Evolutionary conservation across 2,329 filamentous ascomycete species (phyloP).

Genomic region (Madurella mycetomatis): DNA sequence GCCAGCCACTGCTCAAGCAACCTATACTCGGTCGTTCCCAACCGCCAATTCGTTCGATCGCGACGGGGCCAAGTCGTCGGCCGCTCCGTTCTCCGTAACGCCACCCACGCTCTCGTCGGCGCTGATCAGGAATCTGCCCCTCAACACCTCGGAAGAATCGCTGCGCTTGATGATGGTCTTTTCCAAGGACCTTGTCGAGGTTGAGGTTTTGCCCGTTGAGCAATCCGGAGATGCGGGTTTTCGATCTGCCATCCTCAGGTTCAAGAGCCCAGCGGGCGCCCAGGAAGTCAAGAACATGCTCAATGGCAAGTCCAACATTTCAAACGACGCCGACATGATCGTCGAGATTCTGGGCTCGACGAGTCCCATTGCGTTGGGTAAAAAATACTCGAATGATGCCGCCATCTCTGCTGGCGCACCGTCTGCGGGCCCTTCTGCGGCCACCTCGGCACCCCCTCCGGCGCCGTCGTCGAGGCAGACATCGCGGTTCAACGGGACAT

Average conservation of each 20-base stretch:
- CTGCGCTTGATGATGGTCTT: constrained; percentile 56
- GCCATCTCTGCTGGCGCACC: constrained; percentile 35
- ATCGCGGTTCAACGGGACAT: constrained; percentile 58
- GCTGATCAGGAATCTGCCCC: constrained; percentile 51
- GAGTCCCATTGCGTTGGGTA: constrained; percentile 34
- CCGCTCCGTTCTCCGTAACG: constrained; percentile 36
- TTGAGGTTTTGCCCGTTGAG: constrained; percentile 48
- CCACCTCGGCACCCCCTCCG: constrained; percentile 45
- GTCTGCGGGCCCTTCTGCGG: constrained; percentile 38
- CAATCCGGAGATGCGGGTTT: constrained; percentile 47
- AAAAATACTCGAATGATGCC: constrained; percentile 51
- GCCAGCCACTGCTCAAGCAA: constrained; percentile 30
- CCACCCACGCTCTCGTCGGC: constrained; percentile 38
- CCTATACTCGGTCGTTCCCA: constrained; percentile 33
- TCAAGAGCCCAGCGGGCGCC: constrained; percentile 50
- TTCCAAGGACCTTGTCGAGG: constrained; percentile 50
- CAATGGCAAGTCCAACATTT: constrained; percentile 50
- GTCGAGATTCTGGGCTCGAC: constrained; percentile 51
- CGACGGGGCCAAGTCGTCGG: constrained; percentile 39
- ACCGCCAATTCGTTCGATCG: constrained; percentile 37
- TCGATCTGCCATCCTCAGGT: constrained; percentile 49
- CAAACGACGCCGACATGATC: constrained; percentile 48
- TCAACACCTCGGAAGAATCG: constrained; percentile 50
- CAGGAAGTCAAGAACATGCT: constrained; percentile 54
- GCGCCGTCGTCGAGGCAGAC: constrained; percentile 48